These are phyloP conservation scores for Gypsophila paniculata DNA, from an alignment of 179 eudicot genomes.

Conservation along the genomic window DNA sequence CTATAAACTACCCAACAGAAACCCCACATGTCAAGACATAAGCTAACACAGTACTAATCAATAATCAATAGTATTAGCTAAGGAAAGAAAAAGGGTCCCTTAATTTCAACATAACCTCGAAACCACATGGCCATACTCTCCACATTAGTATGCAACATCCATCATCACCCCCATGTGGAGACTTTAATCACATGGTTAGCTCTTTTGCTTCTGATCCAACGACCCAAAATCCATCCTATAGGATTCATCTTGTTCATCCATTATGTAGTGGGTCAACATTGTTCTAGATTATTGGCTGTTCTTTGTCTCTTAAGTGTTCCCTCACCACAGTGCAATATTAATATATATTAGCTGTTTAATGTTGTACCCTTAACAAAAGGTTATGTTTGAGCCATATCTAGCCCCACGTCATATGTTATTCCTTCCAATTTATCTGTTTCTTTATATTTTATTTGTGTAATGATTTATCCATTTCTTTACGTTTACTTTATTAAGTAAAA, in stretches of 20 bases:
- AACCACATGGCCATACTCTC: slow-evolving; percentile 42
- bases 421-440: too few relatives aligned
- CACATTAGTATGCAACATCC: slow-evolving; percentile 33
- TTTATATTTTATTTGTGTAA: too few relatives aligned
- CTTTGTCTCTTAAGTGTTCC: slow-evolving; percentile 47
- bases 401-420: slow-evolving; percentile 15
- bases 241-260: slow-evolving; percentile 35
- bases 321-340: slow-evolving; percentile 31
- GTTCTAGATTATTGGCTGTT: slow-evolving; percentile 29
- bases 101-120: slow-evolving; percentile 31
- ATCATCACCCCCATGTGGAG: slow-evolving; percentile 36
- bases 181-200: slow-evolving; percentile 35
- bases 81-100: slow-evolving; percentile 27
- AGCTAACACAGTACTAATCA: slow-evolving; percentile 21
- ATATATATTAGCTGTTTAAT: slow-evolving; percentile 39
- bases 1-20: slow-evolving; percentile 24
- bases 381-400: slow-evolving; percentile 22
- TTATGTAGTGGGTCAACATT: slow-evolving; percentile 31
- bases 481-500: too few relatives aligned
- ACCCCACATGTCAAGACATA: slow-evolving; percentile 36
- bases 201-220: slow-evolving; percentile 34
- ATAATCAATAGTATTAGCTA: slow-evolving; percentile 25
- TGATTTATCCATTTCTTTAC: too few relatives aligned
- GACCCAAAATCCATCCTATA: slow-evolving; percentile 26
- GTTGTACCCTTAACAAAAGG: slow-evolving; percentile 31